Evolutionary conservation across 225 moss, liverwort and hornwort genomes (phyloP).

Genomic region (Takakia lepidozioides): DNA sequence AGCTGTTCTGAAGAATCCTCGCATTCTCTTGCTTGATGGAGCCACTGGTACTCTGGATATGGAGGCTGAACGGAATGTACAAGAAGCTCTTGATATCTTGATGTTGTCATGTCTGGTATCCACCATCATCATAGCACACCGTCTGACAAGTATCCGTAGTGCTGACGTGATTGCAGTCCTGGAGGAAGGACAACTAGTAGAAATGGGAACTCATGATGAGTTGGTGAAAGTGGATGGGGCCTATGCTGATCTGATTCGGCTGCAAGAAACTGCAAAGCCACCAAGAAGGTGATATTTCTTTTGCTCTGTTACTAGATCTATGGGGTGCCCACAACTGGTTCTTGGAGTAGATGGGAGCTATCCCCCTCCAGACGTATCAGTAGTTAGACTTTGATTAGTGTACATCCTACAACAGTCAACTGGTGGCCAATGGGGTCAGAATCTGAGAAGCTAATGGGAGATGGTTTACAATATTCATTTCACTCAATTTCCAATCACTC

Average conservation of each 20-base stretch:
- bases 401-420: no score
- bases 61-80: conserved; percentile 70
- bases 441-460: no score
- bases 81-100: conserved; percentile 79
- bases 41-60: conserved; percentile 75
- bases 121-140: conserved; percentile 76
- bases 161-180: conserved; percentile 83
- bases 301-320: no score
- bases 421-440: no score
- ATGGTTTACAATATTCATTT: no score
- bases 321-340: no score
- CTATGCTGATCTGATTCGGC: conserved; percentile 71
- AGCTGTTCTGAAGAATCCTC: conserved; percentile 79
- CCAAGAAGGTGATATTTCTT: conserved; percentile 48
- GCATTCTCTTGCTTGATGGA: conserved; percentile 79
- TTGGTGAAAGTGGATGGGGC: conserved; percentile 67
- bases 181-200: conserved; percentile 76
- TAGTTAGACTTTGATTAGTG: no score
- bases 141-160: conserved; percentile 63
- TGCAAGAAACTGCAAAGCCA: conserved; percentile 77
- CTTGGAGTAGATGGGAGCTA: neutral
- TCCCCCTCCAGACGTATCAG: neutral
- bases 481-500: no score
- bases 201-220: conserved; percentile 82
- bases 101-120: conserved; percentile 76